Conservation (phyloP, 2,329 filamentous ascomycete genomes). For the Penicillium sp. region DNA sequence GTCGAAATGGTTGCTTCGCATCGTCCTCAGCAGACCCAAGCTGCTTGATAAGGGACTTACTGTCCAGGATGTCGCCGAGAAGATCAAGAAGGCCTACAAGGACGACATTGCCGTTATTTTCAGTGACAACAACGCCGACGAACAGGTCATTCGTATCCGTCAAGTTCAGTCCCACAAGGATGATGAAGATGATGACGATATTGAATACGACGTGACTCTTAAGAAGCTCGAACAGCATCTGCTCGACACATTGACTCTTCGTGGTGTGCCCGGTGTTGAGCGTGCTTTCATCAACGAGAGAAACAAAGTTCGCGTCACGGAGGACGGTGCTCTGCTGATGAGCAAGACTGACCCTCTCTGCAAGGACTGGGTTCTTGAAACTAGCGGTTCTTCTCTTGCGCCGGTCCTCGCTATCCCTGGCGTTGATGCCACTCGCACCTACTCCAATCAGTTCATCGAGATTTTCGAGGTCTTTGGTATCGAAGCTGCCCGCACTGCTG, state of each 20-base stretch:
- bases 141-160: constrained; percentile 90
- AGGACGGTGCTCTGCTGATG: constrained; percentile 72
- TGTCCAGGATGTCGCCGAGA: constrained; percentile 85
- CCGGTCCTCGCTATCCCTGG: constrained; percentile 84
- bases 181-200: constrained; percentile 71
- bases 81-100: constrained; percentile 86
- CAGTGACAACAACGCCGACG: constrained; percentile 96
- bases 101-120: constrained; percentile 89
- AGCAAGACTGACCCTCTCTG: constrained; percentile 74
- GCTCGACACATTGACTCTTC: constrained; percentile 85
- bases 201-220: constrained; percentile 88
- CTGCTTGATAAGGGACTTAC: constrained; percentile 87
- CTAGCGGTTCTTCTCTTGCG: constrained; percentile 82
- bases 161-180: constrained; percentile 71
- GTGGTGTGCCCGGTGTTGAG: constrained; percentile 85
- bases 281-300: constrained; percentile 91
- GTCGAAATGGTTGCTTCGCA: constrained; percentile 92
- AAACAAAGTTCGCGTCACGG: constrained; percentile 64
- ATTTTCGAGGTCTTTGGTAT: constrained; percentile 95
- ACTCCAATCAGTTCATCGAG: constrained; percentile 94
- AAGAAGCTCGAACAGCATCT: constrained; percentile 91
- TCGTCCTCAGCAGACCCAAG: constrained; percentile 90
- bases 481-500: constrained; percentile 83
- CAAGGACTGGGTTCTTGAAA: constrained; percentile 95
- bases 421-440: constrained; percentile 82